phyloP scores from a whole-genome alignment of 768 basidiomycete species.

The Termitomyces sp. region DNA sequence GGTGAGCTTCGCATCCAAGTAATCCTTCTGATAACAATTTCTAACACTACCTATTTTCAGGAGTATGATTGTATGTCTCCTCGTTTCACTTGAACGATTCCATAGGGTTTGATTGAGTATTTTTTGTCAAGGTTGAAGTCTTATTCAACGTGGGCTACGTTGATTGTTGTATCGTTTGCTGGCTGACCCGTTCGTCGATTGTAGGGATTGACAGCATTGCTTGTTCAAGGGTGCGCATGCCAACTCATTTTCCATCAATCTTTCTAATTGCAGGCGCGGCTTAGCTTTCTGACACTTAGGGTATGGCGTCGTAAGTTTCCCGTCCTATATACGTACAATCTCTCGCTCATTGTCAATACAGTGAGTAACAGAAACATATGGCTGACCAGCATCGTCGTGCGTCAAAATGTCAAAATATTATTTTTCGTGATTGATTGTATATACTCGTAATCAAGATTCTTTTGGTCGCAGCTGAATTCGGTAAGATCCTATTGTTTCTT shows the following conservation, averaged over 20 bases:
- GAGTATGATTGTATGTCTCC: constrained; percentile 29
- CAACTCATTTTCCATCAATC: background rate
- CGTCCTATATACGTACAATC: background rate
- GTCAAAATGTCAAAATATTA: constrained; percentile 8
- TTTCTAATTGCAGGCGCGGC: background rate
- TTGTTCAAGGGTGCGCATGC: constrained; percentile 38
- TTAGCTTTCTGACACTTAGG: constrained; percentile 38
- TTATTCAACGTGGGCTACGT: constrained; percentile 37
- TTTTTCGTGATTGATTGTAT: background rate
- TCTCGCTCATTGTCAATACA: constrained; percentile 12
- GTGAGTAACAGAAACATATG: constrained; percentile 38
- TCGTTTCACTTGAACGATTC: background rate
- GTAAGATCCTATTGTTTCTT: constrained; percentile 10
- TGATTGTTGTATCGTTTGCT: background rate
- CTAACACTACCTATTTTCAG: constrained; percentile 11
- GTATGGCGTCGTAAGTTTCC: constrained; percentile 36
- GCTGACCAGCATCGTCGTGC: constrained; percentile 27
- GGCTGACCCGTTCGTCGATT: background rate
- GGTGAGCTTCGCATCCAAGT: constrained; percentile 22
- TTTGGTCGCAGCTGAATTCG: constrained; percentile 37
- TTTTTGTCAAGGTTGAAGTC: constrained; percentile 11
- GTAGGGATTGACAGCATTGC: constrained; percentile 41
- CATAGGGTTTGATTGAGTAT: background rate
- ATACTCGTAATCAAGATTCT: constrained; percentile 12
- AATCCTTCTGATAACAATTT: background rate